Evolutionary conservation across 2,329 filamentous ascomycete species (phyloP), one percentile per base, ranked within the genome.

Genomic region (Fusarium buharicum): DNA sequence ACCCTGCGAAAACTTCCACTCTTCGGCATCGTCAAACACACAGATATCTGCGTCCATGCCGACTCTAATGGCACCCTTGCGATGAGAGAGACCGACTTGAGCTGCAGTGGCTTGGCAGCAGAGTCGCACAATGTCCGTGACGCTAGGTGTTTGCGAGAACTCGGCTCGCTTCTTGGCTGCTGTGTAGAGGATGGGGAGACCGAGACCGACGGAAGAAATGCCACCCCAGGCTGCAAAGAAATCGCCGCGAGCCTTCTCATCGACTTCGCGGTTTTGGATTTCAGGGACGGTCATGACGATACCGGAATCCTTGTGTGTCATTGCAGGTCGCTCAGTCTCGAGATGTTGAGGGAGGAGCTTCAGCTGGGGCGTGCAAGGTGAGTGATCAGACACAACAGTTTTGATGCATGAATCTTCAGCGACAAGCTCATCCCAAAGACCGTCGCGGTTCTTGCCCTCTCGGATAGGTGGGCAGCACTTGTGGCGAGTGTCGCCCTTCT

Each of bases 151-250:
- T 64, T 72, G 76, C 66, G 78, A 77, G 9, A 80, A 74, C 28
- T 82, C 77, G 38, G 85, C 79, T 36, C 90, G 84, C 62, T 86
- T 83, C 72, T 83, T 81, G 28, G 90, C 84, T 39, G 92, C 88
- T 0, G 92, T 93, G 87, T 93, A 90, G 6, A 99, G 83, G 64
- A 99, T 97, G 5, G 92, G 92, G 4, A 99, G 83, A 1, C 95
- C 95, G 1, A 99, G 85, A 0, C 95, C 95, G 16, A 99, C 94
- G 5, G 91, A 95, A 4, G 91, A 94, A 71, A 99, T 97, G 13
- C 95, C 95, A 50, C 95, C 95, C 95, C 95, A 99, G 1, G 93
- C 93, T 4, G 90, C 87, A 78, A 98, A 95, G 83, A 99, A 98
- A 78, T 98, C 92, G 33, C 95, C 95, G 4, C 74, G 69, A 18